These are phyloP conservation scores for Coemansia sp. DNA, from an alignment of 192 early-diverging fungal genomes.

Conservation along the genomic window DNA sequence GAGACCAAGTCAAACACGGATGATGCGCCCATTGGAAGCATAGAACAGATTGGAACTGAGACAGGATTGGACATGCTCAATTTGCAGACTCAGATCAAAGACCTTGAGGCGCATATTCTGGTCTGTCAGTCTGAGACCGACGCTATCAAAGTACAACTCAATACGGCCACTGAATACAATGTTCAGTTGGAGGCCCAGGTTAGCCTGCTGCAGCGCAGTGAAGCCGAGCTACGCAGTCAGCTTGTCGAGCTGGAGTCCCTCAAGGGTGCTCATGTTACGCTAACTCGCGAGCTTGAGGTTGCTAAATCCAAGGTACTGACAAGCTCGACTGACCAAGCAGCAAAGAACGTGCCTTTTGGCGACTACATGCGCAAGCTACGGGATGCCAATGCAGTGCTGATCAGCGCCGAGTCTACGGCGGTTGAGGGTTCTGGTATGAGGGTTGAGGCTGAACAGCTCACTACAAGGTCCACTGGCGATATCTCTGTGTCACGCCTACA, in stretches of 20 bases:
- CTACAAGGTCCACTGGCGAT: background rate
- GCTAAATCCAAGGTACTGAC: slow-evolving; percentile 1
- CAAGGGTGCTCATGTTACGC: slow-evolving; percentile 5
- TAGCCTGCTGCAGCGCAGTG: slow-evolving; percentile 2
- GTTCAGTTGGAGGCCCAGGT: slow-evolving; percentile 8
- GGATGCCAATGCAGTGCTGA: slow-evolving; percentile 13
- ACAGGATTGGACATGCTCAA: background rate
- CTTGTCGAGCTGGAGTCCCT: slow-evolving; percentile 16
- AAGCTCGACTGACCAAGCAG: background rate
- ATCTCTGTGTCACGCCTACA: background rate
- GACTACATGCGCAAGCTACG: slow-evolving; percentile 23
- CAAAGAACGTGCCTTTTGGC: slow-evolving; percentile 15
- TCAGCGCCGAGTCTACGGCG: slow-evolving; percentile 24
- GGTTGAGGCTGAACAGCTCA: background rate
- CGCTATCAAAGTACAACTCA: slow-evolving; percentile 12
- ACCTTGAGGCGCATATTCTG: background rate
- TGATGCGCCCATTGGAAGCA: slow-evolving; percentile 28
- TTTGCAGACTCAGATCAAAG: background rate
- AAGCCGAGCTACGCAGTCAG: slow-evolving; percentile 20
- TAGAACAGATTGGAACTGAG: slow-evolving; percentile 18
- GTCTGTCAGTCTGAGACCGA: background rate
- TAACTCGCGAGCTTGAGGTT: slow-evolving; percentile 13
- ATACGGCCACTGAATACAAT: slow-evolving; percentile 10
- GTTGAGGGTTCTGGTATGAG: slow-evolving; percentile 8
- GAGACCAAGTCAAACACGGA: background rate